Conservation (phyloP, 768 basidiomycete genomes). For the Chalciporus sphaerocephalus region DNA sequence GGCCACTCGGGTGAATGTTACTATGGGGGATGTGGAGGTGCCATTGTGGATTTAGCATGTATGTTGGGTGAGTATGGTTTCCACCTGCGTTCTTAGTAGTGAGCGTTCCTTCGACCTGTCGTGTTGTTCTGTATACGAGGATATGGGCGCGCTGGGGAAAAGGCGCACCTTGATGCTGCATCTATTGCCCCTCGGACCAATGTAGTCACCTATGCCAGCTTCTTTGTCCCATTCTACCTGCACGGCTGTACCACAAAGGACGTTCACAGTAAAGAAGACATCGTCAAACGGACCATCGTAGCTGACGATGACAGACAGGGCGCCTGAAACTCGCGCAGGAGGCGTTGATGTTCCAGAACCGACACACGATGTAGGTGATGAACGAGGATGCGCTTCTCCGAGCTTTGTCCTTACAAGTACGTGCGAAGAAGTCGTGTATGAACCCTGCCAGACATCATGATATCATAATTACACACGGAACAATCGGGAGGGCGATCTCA, state of each 20-base stretch:
- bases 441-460: conserved; percentile 27
- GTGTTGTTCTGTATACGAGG: not conserved
- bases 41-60: conserved; percentile 91
- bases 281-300: conserved; percentile 64
- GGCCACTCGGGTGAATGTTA: conserved; percentile 1
- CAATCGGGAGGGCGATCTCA: conserved; percentile 11
- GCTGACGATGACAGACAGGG: conserved; percentile 54
- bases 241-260: conserved; percentile 38
- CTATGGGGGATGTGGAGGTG: conserved; percentile 53
- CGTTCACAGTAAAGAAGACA: conserved; percentile 65
- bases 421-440: conserved; percentile 46
- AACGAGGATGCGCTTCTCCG: conserved; percentile 24
- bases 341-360: conserved; percentile 3
- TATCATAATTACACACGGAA: not conserved
- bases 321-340: conserved; percentile 31
- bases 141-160: not conserved
- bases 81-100: conserved; percentile 78
- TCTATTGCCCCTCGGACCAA: not conserved
- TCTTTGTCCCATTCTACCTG: conserved; percentile 46
- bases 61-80: conserved; percentile 73
- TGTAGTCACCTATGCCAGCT: conserved; percentile 8
- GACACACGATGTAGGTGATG: not conserved
- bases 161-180: conserved; percentile 16
- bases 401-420: conserved; percentile 29
- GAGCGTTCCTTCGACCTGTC: conserved; percentile 57